Evolutionary conservation across 2,329 filamentous ascomycete species (phyloP).

Genomic region (Xylaria digitata): DNA sequence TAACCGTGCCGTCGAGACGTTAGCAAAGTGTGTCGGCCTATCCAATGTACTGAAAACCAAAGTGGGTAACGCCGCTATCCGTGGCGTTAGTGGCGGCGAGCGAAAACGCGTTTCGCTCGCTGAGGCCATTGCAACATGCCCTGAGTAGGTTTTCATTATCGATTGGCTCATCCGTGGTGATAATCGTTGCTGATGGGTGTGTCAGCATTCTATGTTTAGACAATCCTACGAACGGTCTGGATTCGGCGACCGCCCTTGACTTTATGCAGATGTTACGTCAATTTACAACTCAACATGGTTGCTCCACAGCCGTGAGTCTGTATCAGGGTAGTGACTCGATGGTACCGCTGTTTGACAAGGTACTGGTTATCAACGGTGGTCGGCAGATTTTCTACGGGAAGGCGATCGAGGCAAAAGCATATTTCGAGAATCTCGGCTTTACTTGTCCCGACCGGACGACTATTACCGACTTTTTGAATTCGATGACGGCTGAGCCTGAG

Average conservation of each 20-base stretch:
- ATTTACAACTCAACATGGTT: conserved; percentile 62
- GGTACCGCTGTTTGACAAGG: conserved; percentile 71
- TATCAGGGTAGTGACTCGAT: conserved; percentile 71
- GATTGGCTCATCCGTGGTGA: no score
- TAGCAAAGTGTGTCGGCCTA: conserved; percentile 62
- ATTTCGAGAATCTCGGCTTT: conserved; percentile 71
- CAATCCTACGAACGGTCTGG: conserved; percentile 68
- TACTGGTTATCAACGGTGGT: conserved; percentile 72
- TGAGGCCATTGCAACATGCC: conserved; percentile 67
- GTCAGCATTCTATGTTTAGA: conserved; percentile 40
- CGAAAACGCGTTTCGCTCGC: conserved; percentile 75
- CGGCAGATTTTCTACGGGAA: conserved; percentile 72
- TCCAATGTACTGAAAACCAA: conserved; percentile 68
- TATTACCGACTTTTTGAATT: conserved; percentile 68
- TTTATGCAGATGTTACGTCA: conserved; percentile 67
- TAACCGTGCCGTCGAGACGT: conserved; percentile 15
- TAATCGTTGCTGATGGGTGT: background rate
- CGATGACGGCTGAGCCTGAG: conserved; percentile 61
- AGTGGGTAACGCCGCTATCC: conserved; percentile 70
- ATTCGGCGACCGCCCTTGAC: conserved; percentile 70
- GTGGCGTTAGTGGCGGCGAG: conserved; percentile 69
- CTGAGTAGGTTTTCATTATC: conserved; percentile 11
- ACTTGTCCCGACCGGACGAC: conserved; percentile 67
- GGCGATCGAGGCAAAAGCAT: conserved; percentile 62
- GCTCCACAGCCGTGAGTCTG: conserved; percentile 67